Evolutionary conservation across 768 basidiomycete genomes (phyloP).

Genomic region (Mycena alexandri): DNA sequence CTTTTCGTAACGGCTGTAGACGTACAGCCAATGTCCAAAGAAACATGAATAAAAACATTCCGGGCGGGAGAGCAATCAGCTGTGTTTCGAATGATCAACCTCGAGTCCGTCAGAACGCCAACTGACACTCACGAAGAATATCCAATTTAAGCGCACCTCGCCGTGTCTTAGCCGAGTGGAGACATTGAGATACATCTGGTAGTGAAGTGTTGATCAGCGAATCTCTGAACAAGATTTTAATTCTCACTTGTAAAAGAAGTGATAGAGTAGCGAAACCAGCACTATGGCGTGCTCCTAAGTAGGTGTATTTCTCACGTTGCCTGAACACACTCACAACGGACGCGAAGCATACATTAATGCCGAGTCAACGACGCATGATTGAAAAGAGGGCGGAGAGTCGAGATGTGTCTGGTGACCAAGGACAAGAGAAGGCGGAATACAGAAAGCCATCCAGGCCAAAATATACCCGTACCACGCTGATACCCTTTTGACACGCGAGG

Average conservation of each 20-base stretch:
- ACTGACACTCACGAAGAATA: slow-evolving; percentile 14
- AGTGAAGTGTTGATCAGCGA: neutral
- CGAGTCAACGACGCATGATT: slow-evolving; percentile 13
- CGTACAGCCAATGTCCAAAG: slow-evolving; percentile 22
- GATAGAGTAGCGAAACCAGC: slow-evolving; percentile 26
- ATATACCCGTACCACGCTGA: slow-evolving; percentile 29
- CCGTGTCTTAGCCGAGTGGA: slow-evolving; percentile 19
- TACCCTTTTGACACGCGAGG: slow-evolving; percentile 23
- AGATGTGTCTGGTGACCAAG: slow-evolving; percentile 23
- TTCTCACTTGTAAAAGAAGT: slow-evolving; percentile 24
- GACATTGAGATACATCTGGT: slow-evolving; percentile 27
- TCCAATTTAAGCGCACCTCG: neutral
- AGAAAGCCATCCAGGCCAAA: slow-evolving; percentile 22
- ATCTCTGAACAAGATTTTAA: neutral
- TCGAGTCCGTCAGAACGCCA: too few relatives aligned
- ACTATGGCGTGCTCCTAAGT: too few relatives aligned
- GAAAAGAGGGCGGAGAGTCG: slow-evolving; percentile 27
- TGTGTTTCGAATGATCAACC: neutral
- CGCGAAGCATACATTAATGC: slow-evolving; percentile 33
- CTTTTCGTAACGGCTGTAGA: neutral
- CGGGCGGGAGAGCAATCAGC: slow-evolving; percentile 20
- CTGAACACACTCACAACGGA: slow-evolving; percentile 18
- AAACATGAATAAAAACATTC: slow-evolving; percentile 11
- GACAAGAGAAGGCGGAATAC: slow-evolving; percentile 25
- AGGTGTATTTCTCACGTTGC: too few relatives aligned